Evolutionary conservation across 345 rosid species (phyloP), one percentile per base, ranked within the genome.

Genomic region (Aurinia saxatilis): DNA sequence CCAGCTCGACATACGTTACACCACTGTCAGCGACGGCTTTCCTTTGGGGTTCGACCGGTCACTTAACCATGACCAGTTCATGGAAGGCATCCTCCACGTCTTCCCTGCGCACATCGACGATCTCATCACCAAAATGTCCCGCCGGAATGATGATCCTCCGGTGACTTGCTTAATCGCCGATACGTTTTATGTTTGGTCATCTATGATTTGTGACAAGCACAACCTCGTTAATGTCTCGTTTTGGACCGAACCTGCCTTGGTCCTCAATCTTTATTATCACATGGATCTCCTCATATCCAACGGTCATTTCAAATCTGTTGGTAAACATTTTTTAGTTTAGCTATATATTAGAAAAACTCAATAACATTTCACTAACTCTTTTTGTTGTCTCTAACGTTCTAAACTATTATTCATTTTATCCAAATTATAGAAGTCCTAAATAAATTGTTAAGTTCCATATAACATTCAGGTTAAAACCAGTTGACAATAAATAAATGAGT

Each of bases 221-320:
- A 81, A 81, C 65, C 80, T 77, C 12, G 79, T 72, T 10, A 74
- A 81, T 68, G 81, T 81, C 50, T 85, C 91, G 38, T 82, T 82
- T 60, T 82, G 91, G 88, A 85, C 91, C 6, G 83, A 82, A 62
- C 76, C 86, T 4, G 88, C 88, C 68, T 56, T 85, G 66, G 84
- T 81, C 29, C 82, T 81, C 33, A 56, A 75, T 51, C 63, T 82
- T 21, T 82, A 82, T 56, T 81, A 79, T 25, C 84, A 82, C 53
- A 5, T 82, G 61, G 75, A 85, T 57, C 84, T 85, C 35, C 82
- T 85, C 27, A 70, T 70, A 27, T 65, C 47, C 14, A 66, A 85
- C 49, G 81, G 84, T 7, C 91, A 85, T 75, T 82, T 79, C 70
- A 80, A 61, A 44, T 76, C 80, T 50, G 60, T 63, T 16, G 84